Conservation (phyloP, 768 basidiomycete species). For the Neoboletus subvelutipes region DNA sequence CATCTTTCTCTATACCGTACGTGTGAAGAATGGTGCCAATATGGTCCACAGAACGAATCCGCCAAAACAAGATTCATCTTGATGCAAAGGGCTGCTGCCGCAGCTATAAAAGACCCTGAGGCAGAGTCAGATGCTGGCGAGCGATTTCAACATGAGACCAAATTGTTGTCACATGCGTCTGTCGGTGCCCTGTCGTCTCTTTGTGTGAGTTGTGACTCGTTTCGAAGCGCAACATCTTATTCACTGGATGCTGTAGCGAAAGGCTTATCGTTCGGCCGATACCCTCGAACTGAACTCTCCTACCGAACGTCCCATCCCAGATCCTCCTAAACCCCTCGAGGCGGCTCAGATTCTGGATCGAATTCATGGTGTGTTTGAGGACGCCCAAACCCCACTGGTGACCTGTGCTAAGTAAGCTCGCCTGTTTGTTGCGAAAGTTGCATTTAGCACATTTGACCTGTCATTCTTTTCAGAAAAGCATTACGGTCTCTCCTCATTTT, state of each 20-base stretch:
- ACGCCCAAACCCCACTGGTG: constrained; percentile 50
- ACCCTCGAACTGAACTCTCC: constrained; percentile 55
- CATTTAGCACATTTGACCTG: constrained; percentile 9
- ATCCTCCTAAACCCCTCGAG: constrained; percentile 54
- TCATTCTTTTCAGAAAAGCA: constrained; percentile 57
- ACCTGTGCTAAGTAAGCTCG: constrained; percentile 62
- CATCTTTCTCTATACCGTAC: constrained; percentile 78
- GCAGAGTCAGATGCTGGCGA: constrained; percentile 52
- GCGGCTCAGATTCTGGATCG: constrained; percentile 58
- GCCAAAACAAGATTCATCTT: constrained; percentile 64
- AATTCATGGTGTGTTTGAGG: constrained; percentile 66
- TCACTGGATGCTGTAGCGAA: constrained; percentile 51
- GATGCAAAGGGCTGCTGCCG: constrained; percentile 68
- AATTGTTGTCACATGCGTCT: constrained; percentile 73
- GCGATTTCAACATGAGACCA: constrained; percentile 68
- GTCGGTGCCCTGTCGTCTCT: constrained; percentile 86
- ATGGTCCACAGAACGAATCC: constrained; percentile 72
- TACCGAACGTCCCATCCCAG: constrained; percentile 52
- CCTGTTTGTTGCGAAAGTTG: not conserved
- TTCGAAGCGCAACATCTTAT: not conserved
- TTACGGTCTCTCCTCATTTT: constrained; percentile 65
- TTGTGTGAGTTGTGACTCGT: constrained; percentile 57
- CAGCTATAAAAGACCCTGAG: constrained; percentile 54
- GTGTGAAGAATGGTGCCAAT: constrained; percentile 93
- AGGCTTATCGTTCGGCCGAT: constrained; percentile 71